Evolutionary conservation across 306 rosid genomes (phyloP), one percentile per base, ranked within the genome.

Genomic region (Ormosia emarginata): DNA sequence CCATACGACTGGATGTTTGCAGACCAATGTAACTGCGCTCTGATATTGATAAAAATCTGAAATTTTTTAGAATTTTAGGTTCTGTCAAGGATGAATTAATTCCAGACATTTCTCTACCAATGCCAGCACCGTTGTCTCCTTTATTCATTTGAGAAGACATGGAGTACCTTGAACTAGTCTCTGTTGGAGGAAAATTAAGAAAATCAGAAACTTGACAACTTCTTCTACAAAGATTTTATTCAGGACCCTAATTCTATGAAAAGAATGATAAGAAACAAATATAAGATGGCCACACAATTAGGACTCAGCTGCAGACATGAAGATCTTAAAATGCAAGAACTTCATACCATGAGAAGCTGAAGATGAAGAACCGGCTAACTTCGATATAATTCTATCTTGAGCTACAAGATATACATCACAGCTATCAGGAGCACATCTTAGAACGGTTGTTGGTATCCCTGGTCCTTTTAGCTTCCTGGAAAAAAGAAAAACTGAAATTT

Each of bases 391-490:
- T 86, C 79, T 85, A 41, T 83, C 81, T 91, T 81, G 90, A 46
- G 90, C 88, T 71, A 93, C 87, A 67, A 90, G 75, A 85, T 88
- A 87, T 39, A 93, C 80, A 77, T 92, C 94, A 74, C 92, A 89
- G 86, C 76, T 72, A 34, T 81, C 80, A 4, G 91, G 82, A 84
- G 90, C 92, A 81, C 70, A 53, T 81, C 82, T 81, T 72, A 93
- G 83, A 82, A 93, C 85, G 44, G 84, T 79, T 18, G 89, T 68
- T 37, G 97, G 90, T 81, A 95, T 84, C 63, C 89, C 93, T 40
- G 91, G 92, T 82, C 98, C 95, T 85, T 91, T 94, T 55, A 93
- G 83, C 87, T 86, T 93, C 94, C 99, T 95, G 83, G 74, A 39
- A 17, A 29, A 29, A 80, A 73, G 57, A 78, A 82, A 67, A 84